phyloP scores from a whole-genome alignment of 352 stramenopile genomes.

The Phytophthora foliorum region DNA sequence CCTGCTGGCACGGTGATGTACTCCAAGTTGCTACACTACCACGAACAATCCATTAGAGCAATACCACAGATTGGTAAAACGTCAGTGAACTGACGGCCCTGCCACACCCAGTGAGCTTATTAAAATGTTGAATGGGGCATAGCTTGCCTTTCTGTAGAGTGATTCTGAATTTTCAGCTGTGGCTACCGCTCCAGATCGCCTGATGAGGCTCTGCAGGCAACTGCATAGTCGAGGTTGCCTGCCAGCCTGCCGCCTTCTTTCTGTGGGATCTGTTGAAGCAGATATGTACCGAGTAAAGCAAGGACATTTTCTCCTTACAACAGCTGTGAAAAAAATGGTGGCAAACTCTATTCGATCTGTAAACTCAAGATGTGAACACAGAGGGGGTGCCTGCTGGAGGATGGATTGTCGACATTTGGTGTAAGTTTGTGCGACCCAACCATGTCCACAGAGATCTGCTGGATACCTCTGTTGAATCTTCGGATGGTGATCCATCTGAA shows the following conservation, averaged over 20 bases:
- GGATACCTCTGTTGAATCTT: too few relatives aligned
- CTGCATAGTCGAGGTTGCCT: not conserved
- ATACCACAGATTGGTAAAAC: not conserved
- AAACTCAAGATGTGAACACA: constrained; percentile 2
- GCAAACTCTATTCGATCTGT: not conserved
- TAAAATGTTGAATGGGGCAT: not conserved
- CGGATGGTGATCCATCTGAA: too few relatives aligned
- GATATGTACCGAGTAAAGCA: not conserved
- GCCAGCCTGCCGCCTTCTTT: not conserved
- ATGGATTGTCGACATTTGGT: constrained; percentile 3
- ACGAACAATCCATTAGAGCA: not conserved
- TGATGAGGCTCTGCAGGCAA: not conserved
- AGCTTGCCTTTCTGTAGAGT: not conserved
- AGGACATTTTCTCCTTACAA: not conserved
- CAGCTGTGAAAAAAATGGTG: not conserved
- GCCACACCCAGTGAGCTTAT: not conserved
- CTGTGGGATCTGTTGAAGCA: not conserved
- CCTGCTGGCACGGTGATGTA: not conserved
- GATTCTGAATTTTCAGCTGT: not conserved
- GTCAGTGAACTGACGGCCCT: not conserved
- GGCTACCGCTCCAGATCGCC: not conserved
- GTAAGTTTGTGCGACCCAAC: not conserved
- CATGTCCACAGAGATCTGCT: too few relatives aligned
- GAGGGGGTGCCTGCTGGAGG: not conserved
- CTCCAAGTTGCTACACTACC: not conserved